These are phyloP conservation scores for Metschnikowia sp. DNA, from an alignment of 805 yeast genomes.

Conservation along the genomic window DNA sequence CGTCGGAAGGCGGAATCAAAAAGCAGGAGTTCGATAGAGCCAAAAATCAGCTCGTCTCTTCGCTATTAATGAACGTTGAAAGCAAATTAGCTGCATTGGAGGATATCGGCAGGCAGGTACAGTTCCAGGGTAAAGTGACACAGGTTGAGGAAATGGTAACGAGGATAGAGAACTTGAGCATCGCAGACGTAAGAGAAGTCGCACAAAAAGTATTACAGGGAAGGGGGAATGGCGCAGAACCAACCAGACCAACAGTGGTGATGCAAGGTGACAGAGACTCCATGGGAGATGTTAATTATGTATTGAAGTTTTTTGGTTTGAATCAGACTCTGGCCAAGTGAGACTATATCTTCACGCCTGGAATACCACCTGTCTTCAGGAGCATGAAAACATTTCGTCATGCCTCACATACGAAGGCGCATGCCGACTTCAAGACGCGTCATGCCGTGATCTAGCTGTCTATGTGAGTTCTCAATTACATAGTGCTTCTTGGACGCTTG, in stretches of 20 bases:
- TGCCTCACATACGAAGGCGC: no score
- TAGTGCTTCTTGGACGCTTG: constrained; percentile 1
- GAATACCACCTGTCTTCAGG: no score
- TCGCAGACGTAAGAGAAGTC: constrained; percentile 65
- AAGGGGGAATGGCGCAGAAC: constrained; percentile 40
- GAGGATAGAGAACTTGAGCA: constrained; percentile 65
- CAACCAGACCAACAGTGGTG: constrained; percentile 77
- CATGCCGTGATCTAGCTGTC: not conserved
- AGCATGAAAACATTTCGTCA: no score
- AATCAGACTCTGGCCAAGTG: constrained; percentile 37
- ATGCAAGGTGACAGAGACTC: constrained; percentile 83
- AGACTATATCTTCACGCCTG: no score
- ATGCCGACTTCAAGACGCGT: no score
- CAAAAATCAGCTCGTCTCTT: constrained; percentile 84
- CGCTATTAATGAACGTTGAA: constrained; percentile 89
- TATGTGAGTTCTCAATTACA: not conserved
- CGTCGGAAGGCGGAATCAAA: constrained; percentile 53
- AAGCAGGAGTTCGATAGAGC: constrained; percentile 80
- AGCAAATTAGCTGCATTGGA: constrained; percentile 91
- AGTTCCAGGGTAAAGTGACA: constrained; percentile 72
- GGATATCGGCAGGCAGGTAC: constrained; percentile 93
- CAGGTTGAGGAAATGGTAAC: constrained; percentile 78
- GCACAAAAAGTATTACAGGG: constrained; percentile 77
- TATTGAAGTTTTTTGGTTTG: constrained; percentile 67
- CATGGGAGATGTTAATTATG: constrained; percentile 78